A percentile compares a stretch with the other conserved stretches of the same genome.
Evolutionary conservation across 352 stramenopile genomes (phyloP).

Genomic region (Phytopythium kandeliae): DNA sequence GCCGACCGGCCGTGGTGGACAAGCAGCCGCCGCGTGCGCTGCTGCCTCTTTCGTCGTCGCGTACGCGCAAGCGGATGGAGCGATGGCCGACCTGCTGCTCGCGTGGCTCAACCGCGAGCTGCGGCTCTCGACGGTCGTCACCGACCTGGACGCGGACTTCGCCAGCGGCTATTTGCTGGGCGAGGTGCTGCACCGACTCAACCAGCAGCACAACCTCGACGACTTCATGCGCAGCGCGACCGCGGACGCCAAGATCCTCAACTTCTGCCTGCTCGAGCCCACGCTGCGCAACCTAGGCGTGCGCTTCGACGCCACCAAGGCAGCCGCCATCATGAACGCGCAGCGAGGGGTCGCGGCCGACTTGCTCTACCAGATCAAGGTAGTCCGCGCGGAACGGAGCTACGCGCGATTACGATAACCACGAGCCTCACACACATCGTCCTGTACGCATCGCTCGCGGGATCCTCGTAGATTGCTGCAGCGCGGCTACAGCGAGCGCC

Average conservation of each 20-base stretch:
- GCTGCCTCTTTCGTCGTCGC: background rate
- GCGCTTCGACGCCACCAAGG: conserved; percentile 70
- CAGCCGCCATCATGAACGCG: conserved; percentile 80
- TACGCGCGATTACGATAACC: background rate
- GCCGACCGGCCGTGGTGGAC: too few relatives aligned
- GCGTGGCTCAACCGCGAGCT: conserved; percentile 83
- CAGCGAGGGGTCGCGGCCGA: conserved; percentile 46
- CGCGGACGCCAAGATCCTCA: conserved; percentile 82
- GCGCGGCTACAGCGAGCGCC: conserved; percentile 37
- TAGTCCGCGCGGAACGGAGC: conserved; percentile 5
- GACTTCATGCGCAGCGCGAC: conserved; percentile 71
- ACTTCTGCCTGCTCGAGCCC: conserved; percentile 86
- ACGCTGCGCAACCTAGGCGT: conserved; percentile 66
- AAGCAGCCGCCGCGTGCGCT: too few relatives aligned
- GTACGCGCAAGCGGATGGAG: background rate
- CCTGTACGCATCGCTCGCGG: too few relatives aligned
- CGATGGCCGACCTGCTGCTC: conserved; percentile 73
- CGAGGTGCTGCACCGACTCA: conserved; percentile 79
- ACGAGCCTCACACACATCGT: background rate
- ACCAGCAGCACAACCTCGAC: conserved; percentile 86
- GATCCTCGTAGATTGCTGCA: conserved; percentile 39
- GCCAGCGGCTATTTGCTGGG: conserved; percentile 83
- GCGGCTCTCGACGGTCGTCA: conserved; percentile 56
- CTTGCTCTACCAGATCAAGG: conserved; percentile 88
- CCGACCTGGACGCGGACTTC: conserved; percentile 70